A percentile compares a stretch with the other conserved stretches of the same genome.
These are phyloP conservation scores for Hamigera avellanea DNA, from an alignment of 495 filamentous ascomycete genomes.

Conservation along the genomic window DNA sequence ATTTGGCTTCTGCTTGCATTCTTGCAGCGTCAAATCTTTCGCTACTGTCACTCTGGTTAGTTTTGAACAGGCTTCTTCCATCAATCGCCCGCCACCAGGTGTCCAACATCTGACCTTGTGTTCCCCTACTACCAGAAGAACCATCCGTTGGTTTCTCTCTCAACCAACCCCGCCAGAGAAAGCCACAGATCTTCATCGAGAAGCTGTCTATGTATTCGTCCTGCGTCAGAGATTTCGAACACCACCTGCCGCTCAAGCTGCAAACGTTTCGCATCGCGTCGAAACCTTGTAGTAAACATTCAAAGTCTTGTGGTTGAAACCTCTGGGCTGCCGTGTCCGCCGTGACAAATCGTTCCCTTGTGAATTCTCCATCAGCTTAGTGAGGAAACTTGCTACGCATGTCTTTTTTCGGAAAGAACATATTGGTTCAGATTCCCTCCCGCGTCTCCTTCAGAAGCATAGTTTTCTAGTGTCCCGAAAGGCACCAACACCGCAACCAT, in stretches of 20 bases:
- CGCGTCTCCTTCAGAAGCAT: conserved; percentile 18
- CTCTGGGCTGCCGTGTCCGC: conserved; percentile 12
- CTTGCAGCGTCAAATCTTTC: conserved; percentile 3
- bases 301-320: conserved; percentile 77
- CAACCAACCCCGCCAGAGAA: conserved; percentile 27
- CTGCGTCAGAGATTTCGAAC: conserved; percentile 61
- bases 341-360: conserved; percentile 12
- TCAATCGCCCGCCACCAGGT: conserved; percentile 4
- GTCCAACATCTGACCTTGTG: conserved; percentile 22
- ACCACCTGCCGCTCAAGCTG: conserved; percentile 85
- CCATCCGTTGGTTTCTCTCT: conserved; percentile 26
- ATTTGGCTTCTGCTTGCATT: background rate
- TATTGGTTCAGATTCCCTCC: conserved; percentile 28
- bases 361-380: conserved; percentile 37
- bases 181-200: conserved; percentile 20
- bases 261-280: conserved; percentile 83
- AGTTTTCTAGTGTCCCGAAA: conserved; percentile 8
- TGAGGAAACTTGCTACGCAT: conserved; percentile 40
- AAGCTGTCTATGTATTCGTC: conserved; percentile 74
- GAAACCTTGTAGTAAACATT: conserved; percentile 77
- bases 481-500: conserved; percentile 46
- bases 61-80: conserved; percentile 6
- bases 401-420: conserved; percentile 38
- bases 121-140: conserved; percentile 14
- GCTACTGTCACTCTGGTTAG: conserved; percentile 11